These are phyloP conservation scores for Telopea speciosissima DNA, from an alignment of 177 flowering plant species.

Conservation along the genomic window DNA sequence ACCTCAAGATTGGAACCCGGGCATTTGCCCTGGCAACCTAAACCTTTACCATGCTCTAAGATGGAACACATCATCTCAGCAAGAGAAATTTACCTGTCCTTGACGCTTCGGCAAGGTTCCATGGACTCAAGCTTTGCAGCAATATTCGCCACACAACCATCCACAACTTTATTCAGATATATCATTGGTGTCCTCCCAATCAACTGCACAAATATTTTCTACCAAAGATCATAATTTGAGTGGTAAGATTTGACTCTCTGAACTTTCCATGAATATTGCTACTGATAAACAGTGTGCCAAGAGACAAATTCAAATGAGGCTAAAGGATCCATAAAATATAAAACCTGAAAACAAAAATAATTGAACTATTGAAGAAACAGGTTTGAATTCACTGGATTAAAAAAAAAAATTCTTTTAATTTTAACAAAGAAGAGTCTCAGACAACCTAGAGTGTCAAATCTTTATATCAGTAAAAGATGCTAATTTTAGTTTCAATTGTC, in stretches of 20 bases:
- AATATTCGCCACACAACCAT: slow-evolving; percentile 66
- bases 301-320: not conserved
- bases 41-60: too few relatives aligned
- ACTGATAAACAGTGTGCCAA: too few relatives aligned
- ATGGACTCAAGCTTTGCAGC: slow-evolving; percentile 88
- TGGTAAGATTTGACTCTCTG: not conserved
- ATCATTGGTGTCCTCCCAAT: slow-evolving; percentile 85
- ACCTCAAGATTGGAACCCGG: too few relatives aligned
- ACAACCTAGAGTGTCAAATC: not conserved
- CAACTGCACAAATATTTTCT: slow-evolving; percentile 42
- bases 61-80: not conserved
- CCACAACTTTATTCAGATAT: slow-evolving; percentile 73
- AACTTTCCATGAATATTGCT: not conserved
- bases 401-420: not conserved
- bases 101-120: slow-evolving; percentile 83
- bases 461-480: not conserved
- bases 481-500: not conserved
- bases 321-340: too few relatives aligned
- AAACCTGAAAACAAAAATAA: too few relatives aligned
- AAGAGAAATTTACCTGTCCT: slow-evolving; percentile 55
- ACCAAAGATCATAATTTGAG: slow-evolving; percentile 8
- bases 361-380: too few relatives aligned
- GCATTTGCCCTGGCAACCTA: too few relatives aligned
- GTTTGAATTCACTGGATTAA: not conserved
- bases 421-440: not conserved